Evolutionary conservation across 75 land plant species (phyloP).

Genomic region (Pinus tabuliformis): DNA sequence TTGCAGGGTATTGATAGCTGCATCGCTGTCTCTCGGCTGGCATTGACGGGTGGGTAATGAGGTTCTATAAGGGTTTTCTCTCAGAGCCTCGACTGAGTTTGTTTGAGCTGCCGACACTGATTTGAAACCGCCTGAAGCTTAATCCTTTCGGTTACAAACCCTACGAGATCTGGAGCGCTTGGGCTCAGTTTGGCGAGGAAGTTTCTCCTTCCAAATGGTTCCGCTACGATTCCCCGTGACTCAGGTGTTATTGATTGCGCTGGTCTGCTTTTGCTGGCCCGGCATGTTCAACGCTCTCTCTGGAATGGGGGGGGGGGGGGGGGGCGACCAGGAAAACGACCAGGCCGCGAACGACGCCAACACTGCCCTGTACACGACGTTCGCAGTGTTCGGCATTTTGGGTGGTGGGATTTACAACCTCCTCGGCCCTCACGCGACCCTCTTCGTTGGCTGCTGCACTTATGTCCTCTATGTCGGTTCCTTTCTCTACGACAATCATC

Average conservation of each 20-base stretch:
- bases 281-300: slow-evolving; percentile 50
- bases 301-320: slow-evolving; percentile 35
- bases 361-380: slow-evolving; percentile 40
- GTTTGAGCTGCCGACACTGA: too few species aligned
- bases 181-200: too few species aligned
- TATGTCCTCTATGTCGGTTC: slow-evolving; percentile 49
- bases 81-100: too few species aligned
- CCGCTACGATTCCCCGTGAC: not conserved
- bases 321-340: slow-evolving; percentile 28
- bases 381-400: slow-evolving; percentile 33
- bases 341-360: slow-evolving; percentile 30
- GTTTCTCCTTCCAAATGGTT: too few species aligned
- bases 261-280: slow-evolving; percentile 45
- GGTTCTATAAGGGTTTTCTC: too few species aligned
- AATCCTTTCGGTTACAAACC: too few species aligned
- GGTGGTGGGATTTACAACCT: slow-evolving; percentile 30
- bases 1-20: too few species aligned
- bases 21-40: too few species aligned
- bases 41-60: too few species aligned
- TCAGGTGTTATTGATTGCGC: slow-evolving; percentile 26
- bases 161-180: too few species aligned
- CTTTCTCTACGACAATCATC: slow-evolving; percentile 40
- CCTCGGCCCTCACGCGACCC: slow-evolving; percentile 27
- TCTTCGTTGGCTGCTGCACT: slow-evolving; percentile 60
- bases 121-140: too few species aligned